These are phyloP conservation scores for Carex cristatella DNA, from an alignment of 176 grass and related monocot species.

Conservation along the genomic window DNA sequence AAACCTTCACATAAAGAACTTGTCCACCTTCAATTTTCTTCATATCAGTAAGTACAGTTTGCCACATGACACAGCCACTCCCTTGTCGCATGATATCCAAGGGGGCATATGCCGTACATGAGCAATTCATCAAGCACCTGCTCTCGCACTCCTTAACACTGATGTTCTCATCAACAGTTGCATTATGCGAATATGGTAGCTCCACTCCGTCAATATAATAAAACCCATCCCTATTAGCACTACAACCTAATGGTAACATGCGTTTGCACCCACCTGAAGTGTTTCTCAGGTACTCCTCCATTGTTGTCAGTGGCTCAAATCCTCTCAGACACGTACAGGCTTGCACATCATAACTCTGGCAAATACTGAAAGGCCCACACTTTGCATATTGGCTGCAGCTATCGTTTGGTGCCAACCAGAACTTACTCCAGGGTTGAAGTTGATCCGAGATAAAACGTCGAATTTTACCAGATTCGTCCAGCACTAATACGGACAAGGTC, in stretches of 20 bases:
- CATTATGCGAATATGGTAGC: conserved; percentile 32
- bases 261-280: conserved; percentile 33
- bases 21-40: conserved; percentile 11
- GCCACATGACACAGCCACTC: too few relatives aligned
- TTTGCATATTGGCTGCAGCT: conserved; percentile 20
- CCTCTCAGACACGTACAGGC: conserved; percentile 37
- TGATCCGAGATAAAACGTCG: conserved; percentile 39
- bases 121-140: conserved; percentile 14
- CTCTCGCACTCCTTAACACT: neutral
- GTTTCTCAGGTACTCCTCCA: conserved; percentile 44
- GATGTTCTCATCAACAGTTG: neutral
- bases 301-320: conserved; percentile 1
- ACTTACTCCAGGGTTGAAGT: neutral
- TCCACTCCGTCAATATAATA: conserved; percentile 22
- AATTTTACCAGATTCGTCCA: conserved; percentile 37
- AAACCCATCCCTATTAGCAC: conserved; percentile 29
- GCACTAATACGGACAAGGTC: conserved; percentile 27
- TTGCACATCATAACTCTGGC: conserved; percentile 14
- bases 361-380: conserved; percentile 49
- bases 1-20: conserved; percentile 39
- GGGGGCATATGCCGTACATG: conserved; percentile 21
- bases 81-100: too few relatives aligned
- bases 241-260: neutral
- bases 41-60: conserved; percentile 30
- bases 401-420: too few relatives aligned